A percentile compares a stretch with the other conserved stretches of the same genome.
These are phyloP conservation scores for Pyrus hybrid DNA, from an alignment of 331 rosid species.

Conservation along the genomic window DNA sequence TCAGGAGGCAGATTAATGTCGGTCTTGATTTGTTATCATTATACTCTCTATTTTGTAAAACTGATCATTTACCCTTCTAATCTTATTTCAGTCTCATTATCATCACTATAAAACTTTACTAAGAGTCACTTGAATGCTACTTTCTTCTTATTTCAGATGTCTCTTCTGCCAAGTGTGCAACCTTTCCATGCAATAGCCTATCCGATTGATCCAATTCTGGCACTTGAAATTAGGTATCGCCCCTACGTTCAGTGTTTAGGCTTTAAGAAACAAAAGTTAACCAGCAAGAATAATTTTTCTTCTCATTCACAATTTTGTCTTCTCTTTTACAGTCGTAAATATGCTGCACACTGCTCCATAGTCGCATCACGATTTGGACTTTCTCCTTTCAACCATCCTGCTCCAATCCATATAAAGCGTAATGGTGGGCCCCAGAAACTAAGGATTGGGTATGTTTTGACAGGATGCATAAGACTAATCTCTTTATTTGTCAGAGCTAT, in stretches of 20 bases:
- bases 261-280: too few species aligned
- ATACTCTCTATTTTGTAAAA: background rate
- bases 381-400: slow-evolving; percentile 71
- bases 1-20: slow-evolving; percentile 87
- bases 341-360: slow-evolving; percentile 94
- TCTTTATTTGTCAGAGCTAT: background rate
- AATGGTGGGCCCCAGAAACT: slow-evolving; percentile 70
- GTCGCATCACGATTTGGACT: slow-evolving; percentile 86
- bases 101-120: background rate
- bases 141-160: slow-evolving; percentile 46
- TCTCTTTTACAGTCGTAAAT: slow-evolving; percentile 58
- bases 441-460: slow-evolving; percentile 70
- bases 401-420: slow-evolving; percentile 50
- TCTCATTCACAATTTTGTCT: background rate
- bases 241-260: too few species aligned
- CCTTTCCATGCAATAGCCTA: slow-evolving; percentile 99
- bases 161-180: slow-evolving; percentile 98
- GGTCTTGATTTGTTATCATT: slow-evolving; percentile 10
- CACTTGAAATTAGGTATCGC: slow-evolving; percentile 86
- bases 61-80: background rate
- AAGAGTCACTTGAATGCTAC: background rate
- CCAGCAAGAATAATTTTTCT: background rate
- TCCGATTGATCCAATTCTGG: slow-evolving; percentile 88
- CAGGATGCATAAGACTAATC: background rate
- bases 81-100: background rate